Percentiles rank a stretch among this genome's conserved stretches.
These are phyloP conservation scores for Hypoxylon sp. DNA, from an alignment of 2,329 filamentous ascomycete genomes.

Conservation along the genomic window DNA sequence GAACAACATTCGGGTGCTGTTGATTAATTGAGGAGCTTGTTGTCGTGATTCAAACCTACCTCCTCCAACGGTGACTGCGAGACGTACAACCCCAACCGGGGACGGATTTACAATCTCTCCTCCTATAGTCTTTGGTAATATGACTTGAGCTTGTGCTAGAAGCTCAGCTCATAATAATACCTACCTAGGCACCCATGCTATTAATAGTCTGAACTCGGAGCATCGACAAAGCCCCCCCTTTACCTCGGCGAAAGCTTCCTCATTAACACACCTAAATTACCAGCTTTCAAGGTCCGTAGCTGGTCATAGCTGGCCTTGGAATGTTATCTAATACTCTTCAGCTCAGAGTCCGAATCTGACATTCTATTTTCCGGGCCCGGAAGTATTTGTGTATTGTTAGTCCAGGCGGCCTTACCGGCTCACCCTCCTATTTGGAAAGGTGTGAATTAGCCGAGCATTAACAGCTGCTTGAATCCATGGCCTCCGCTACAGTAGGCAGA, in stretches of 20 bases:
- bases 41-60: no score
- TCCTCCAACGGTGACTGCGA: no score
- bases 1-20: no score
- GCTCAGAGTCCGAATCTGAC: neutral
- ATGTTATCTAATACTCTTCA: neutral
- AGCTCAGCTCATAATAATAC: no score
- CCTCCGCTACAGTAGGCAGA: neutral
- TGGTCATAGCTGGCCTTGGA: neutral
- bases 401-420: neutral
- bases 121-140: no score
- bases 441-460: neutral
- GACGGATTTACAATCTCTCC: no score
- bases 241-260: neutral
- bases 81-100: no score
- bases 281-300: neutral
- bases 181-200: no score
- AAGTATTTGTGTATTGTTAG: neutral
- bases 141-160: no score
- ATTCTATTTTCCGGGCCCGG: neutral
- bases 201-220: conserved; percentile 5
- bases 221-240: neutral
- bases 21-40: no score
- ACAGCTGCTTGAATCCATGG: neutral
- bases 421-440: neutral
- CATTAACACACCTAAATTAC: neutral